Conservation (phyloP, 805 yeast species). For the Tetrapisispora namnaoensis region DNA sequence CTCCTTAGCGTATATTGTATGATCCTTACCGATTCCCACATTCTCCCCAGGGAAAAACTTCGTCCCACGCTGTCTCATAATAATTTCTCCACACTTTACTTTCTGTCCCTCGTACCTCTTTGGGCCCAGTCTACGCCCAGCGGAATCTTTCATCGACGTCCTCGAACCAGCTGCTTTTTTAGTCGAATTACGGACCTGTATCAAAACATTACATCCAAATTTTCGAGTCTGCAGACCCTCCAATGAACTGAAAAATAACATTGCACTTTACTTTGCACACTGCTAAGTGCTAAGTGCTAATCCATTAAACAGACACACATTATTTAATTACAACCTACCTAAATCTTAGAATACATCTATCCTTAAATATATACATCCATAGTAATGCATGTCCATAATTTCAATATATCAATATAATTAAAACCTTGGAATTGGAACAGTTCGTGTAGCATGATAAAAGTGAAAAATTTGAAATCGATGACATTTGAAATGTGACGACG, state of each 20-base stretch:
- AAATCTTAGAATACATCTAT: too few species aligned
- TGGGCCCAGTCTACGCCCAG: slow-evolving; percentile 89
- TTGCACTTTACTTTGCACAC: not conserved
- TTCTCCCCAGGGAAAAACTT: slow-evolving; percentile 92
- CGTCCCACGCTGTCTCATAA: slow-evolving; percentile 92
- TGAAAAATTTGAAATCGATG: not conserved
- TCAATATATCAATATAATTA: too few species aligned
- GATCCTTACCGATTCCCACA: slow-evolving; percentile 83
- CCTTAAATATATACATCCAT: too few species aligned
- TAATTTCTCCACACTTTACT: slow-evolving; percentile 76
- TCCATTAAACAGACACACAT: too few species aligned
- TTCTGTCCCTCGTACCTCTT: slow-evolving; percentile 68
- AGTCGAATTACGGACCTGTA: slow-evolving; percentile 74
- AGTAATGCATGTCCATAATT: too few species aligned
- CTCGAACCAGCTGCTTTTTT: slow-evolving; percentile 93
- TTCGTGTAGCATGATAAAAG: not conserved
- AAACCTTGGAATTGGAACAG: too few species aligned
- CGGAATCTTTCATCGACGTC: slow-evolving; percentile 87
- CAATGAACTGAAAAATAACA: not conserved
- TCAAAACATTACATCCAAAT: slow-evolving; percentile 6
- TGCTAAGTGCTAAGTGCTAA: too few species aligned
- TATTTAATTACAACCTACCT: too few species aligned
- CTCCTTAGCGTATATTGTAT: slow-evolving; percentile 81
- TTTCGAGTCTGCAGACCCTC: not conserved
- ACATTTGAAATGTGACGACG: too few species aligned